Conservation (phyloP, 306 rosid species). For the Quercus variabilis region DNA sequence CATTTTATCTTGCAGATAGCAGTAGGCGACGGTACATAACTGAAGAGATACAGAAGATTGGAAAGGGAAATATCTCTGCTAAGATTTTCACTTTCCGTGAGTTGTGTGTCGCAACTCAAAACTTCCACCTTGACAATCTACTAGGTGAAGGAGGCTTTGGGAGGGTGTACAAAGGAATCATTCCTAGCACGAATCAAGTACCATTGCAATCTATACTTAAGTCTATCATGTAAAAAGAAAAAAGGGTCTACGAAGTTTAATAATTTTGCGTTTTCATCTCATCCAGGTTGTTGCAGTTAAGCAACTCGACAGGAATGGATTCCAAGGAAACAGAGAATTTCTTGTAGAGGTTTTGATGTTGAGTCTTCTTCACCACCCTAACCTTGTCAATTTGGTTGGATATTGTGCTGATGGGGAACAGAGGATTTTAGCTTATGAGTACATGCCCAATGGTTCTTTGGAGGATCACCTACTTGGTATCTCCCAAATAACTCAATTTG, state of each 20-base stretch:
- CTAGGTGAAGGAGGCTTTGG: conserved; percentile 98
- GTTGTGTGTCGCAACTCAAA: conserved; percentile 64
- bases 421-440: conserved; percentile 81
- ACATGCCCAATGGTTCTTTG: conserved; percentile 78
- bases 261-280: conserved; percentile 2
- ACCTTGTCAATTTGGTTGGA: conserved; percentile 85
- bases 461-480: conserved; percentile 94
- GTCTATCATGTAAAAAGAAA: background rate
- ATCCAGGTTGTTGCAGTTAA: conserved; percentile 81
- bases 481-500: background rate
- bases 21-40: conserved; percentile 46
- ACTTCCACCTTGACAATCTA: conserved; percentile 54
- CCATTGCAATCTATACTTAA: background rate
- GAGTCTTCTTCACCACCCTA: conserved; percentile 75
- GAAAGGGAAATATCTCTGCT: conserved; percentile 69
- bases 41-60: conserved; percentile 56
- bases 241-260: too few species aligned
- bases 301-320: conserved; percentile 89
- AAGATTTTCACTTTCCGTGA: conserved; percentile 53
- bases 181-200: conserved; percentile 58
- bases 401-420: conserved; percentile 85
- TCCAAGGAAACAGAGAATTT: conserved; percentile 90
- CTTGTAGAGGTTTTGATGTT: conserved; percentile 90
- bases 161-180: conserved; percentile 70
- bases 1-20: conserved; percentile 29